Percentiles rank a stretch among this genome's conserved stretches.
Evolutionary conservation across 176 grass and related monocot genomes (phyloP).

Genomic region (Saccharum officinarum): DNA sequence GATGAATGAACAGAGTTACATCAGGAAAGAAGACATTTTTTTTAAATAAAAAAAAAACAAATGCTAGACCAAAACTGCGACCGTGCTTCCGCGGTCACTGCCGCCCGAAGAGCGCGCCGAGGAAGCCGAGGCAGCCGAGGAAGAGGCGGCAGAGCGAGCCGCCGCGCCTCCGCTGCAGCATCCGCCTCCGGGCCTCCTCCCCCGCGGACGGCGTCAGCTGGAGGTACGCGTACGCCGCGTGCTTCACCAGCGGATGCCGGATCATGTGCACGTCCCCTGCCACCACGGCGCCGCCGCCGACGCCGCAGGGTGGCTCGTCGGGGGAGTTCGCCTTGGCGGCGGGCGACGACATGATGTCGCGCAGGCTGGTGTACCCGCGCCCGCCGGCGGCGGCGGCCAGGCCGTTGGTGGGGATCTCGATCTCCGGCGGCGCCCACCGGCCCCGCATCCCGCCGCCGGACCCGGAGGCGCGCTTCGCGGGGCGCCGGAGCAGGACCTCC

Average conservation of each 20-base stretch:
- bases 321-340: slow-evolving; percentile 28
- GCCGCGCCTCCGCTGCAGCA: background rate
- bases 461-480: background rate
- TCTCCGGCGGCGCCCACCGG: slow-evolving; percentile 42
- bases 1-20: too few relatives aligned
- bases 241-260: slow-evolving; percentile 76
- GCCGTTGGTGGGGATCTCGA: slow-evolving; percentile 49
- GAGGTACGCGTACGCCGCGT: slow-evolving; percentile 76
- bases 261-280: slow-evolving; percentile 64
- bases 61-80: too few relatives aligned
- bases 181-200: slow-evolving; percentile 20
- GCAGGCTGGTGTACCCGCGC: slow-evolving; percentile 71
- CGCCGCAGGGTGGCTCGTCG: background rate
- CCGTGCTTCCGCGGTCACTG: too few relatives aligned
- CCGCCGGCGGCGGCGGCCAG: background rate
- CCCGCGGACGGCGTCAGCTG: slow-evolving; percentile 53
- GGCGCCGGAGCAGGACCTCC: slow-evolving; percentile 54
- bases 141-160: slow-evolving; percentile 24
- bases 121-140: slow-evolving; percentile 37
- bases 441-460: background rate
- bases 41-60: too few relatives aligned
- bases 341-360: slow-evolving; percentile 69
- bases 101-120: slow-evolving; percentile 39
- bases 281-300: background rate
- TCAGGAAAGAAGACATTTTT: too few relatives aligned